Evolutionary conservation across 2,329 filamentous ascomycete species (phyloP).

Genomic region (Monilinia laxa): DNA sequence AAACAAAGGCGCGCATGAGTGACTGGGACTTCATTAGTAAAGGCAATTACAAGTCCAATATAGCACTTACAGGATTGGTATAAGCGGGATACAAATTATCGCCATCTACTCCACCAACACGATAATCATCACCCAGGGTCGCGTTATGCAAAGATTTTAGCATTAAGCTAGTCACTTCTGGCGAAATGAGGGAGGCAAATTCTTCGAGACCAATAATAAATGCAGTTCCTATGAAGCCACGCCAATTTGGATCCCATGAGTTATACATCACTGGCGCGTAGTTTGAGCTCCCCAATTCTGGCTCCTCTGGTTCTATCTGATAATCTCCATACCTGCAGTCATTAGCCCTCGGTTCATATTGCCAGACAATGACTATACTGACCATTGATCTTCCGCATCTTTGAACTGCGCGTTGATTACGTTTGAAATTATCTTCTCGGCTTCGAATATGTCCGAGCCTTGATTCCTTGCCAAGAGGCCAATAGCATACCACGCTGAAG

Average conservation of each 20-base stretch:
- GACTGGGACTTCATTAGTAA: conserved; percentile 39
- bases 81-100: conserved; percentile 65
- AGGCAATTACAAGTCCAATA: neutral
- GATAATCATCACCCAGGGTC: conserved; percentile 56
- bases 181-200: conserved; percentile 44
- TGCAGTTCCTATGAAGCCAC: conserved; percentile 60
- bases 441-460: conserved; percentile 50
- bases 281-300: conserved; percentile 51
- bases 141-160: conserved; percentile 54
- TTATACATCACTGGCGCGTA: conserved; percentile 55
- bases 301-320: conserved; percentile 56
- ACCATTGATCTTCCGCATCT: conserved; percentile 55
- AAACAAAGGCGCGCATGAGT: conserved; percentile 62
- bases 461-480: conserved; percentile 57
- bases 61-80: conserved; percentile 50
- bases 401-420: conserved; percentile 55
- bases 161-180: conserved; percentile 45
- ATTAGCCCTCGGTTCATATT: neutral
- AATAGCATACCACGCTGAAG: conserved; percentile 58
- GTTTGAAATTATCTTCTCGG: conserved; percentile 54
- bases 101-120: conserved; percentile 52
- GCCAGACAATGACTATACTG: neutral
- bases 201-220: conserved; percentile 60
- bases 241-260: conserved; percentile 64
- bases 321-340: conserved; percentile 46